Base-by-base conservation (phyloP, 768 basidiomycete genomes). In the Xerocomellus dryophilus region DNA sequence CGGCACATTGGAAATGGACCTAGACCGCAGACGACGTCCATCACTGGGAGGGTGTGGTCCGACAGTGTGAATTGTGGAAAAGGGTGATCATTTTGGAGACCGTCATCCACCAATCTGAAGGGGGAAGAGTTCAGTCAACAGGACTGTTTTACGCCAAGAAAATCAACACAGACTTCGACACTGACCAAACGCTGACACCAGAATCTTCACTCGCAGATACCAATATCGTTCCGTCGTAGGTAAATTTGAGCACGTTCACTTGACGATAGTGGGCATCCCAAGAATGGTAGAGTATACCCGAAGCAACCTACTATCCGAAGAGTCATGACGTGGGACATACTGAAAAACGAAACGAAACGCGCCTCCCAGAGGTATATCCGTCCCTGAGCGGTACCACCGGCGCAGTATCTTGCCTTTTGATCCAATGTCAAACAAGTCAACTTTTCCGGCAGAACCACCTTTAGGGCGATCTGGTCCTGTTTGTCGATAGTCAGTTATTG, bases 351-450 rank as follows among this genome's bases (percentile, higher is more conserved):
- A 52, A 43, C 5, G 10, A 27, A 52, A 79, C 85, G 63, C 60
- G 86, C 94, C 89, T 98, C 95, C 97, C 97, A 99, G 1, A 99
- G 73, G 66, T 95, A 95, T 62, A 98, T 81, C 48, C 94, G 83
- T 29, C 97, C 97, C 63, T 89, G 86, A 5, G 81, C 71, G 0
- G 93, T 95, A 31, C 94, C 97, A 23, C 89, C 95, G 0, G 90
- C 94, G 62, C 90, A 93, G 61, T 85, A 89, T 34, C 75, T 71
- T 4, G 93, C 94, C 43, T 75, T 76, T 17, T 76, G 76, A 69
- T 95, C 91, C 7, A 92, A 66, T 7, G 88, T 77, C 36, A 97
- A 79, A 61, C 90, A 93, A 23, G 85, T 80, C 42, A 98, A 73
- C 67, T 90, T 93, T 71, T 98, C 96, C 0, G 96, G 93, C 1